These are phyloP conservation scores for Aspergillus ostianus DNA, from an alignment of 495 filamentous ascomycete species.

Conservation along the genomic window DNA sequence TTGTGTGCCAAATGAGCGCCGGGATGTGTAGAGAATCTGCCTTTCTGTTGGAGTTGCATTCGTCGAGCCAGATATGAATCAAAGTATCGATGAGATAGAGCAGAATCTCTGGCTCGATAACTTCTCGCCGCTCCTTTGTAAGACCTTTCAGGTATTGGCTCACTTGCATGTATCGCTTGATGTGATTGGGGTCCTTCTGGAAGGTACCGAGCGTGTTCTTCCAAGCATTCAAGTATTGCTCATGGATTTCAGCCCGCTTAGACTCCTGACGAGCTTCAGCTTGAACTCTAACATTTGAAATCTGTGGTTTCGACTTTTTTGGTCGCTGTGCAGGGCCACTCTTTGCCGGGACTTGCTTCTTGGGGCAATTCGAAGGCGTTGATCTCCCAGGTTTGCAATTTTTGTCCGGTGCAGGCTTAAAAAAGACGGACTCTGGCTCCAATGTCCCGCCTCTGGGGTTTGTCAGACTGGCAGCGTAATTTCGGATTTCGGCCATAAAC, in stretches of 20 bases:
- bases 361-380: background rate
- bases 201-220: conserved; percentile 15
- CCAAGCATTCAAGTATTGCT: conserved; percentile 13
- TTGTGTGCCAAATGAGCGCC: conserved; percentile 20
- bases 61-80: conserved; percentile 20
- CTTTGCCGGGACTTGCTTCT: background rate
- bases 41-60: background rate
- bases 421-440: conserved; percentile 56
- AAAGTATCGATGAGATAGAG: conserved; percentile 47
- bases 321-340: background rate
- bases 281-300: conserved; percentile 4
- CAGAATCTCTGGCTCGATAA: conserved; percentile 38
- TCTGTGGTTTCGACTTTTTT: background rate
- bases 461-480: conserved; percentile 70
- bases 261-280: conserved; percentile 2
- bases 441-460: conserved; percentile 60
- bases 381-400: background rate
- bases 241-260: background rate
- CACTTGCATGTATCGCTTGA: conserved; percentile 42
- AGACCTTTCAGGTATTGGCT: conserved; percentile 41
- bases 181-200: conserved; percentile 26
- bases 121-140: conserved; percentile 21
- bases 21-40: conserved; percentile 3
- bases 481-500: conserved; percentile 51
- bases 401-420: conserved; percentile 16